A percentile compares a stretch with the other conserved stretches of the same genome.
phyloP scores from a whole-genome alignment of 768 basidiomycete genomes.

The Rhodotorula babjevae region DNA sequence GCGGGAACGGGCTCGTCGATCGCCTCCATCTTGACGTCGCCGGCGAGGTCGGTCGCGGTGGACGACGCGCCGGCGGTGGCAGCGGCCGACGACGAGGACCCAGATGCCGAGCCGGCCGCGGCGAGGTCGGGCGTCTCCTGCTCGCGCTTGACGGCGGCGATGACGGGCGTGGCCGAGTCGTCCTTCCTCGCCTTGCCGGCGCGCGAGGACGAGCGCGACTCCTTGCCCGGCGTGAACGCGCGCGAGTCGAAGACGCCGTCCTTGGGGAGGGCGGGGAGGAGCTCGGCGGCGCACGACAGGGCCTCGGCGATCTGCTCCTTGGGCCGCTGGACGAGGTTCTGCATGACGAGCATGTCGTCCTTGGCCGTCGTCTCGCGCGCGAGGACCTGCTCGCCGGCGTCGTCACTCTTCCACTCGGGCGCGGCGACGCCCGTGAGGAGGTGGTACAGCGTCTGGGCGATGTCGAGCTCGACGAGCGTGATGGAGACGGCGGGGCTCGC shows the following conservation, averaged over 20 bases:
- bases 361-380: conserved; percentile 50
- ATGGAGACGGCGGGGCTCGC: conserved; percentile 83
- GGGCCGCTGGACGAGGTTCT: conserved; percentile 89
- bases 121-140: conserved; percentile 28
- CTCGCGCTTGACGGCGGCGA: conserved; percentile 36
- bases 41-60: neutral
- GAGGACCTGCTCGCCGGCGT: conserved; percentile 28
- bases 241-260: conserved; percentile 89
- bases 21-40: conserved; percentile 34
- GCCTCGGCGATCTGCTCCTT: conserved; percentile 98
- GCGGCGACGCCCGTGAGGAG: conserved; percentile 92
- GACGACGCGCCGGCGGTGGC: neutral
- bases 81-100: neutral
- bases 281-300: conserved; percentile 77
- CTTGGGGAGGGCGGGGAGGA: conserved; percentile 88
- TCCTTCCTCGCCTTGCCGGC: neutral
- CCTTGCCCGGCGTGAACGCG: conserved; percentile 33
- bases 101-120: neutral
- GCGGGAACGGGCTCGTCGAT: conserved; percentile 34
- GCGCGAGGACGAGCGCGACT: conserved; percentile 19
- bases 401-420: conserved; percentile 51
- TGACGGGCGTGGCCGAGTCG: neutral
- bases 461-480: conserved; percentile 80
- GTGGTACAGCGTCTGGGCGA: conserved; percentile 87
- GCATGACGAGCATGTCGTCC: conserved; percentile 96